Conservation (phyloP, 768 basidiomycete genomes). For the Sporobolomyces pararoseus region DNA sequence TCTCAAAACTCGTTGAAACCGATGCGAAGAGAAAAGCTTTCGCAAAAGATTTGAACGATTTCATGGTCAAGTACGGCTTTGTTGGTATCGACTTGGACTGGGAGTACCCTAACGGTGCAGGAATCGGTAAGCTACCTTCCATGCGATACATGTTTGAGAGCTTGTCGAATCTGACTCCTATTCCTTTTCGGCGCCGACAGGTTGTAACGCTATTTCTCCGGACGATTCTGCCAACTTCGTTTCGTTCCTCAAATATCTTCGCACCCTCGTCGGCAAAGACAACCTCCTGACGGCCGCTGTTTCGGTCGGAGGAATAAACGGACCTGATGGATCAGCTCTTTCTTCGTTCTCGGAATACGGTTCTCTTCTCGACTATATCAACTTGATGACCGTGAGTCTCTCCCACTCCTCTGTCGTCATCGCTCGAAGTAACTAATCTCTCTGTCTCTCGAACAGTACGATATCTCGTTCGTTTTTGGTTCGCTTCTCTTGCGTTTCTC, state of each 20-base stretch:
- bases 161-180: too few species aligned
- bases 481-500: constrained; percentile 14
- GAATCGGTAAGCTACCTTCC: constrained; percentile 7
- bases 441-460: constrained; percentile 58
- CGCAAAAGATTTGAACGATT: constrained; percentile 58
- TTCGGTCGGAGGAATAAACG: constrained; percentile 67
- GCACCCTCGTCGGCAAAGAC: constrained; percentile 57
- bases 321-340: constrained; percentile 60
- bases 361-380: constrained; percentile 69
- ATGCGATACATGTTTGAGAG: background rate
- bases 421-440: background rate
- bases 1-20: constrained; percentile 66
- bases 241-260: constrained; percentile 65
- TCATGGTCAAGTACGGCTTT: constrained; percentile 60
- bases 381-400: constrained; percentile 66
- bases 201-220: constrained; percentile 58
- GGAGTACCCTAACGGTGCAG: constrained; percentile 70
- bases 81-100: constrained; percentile 79
- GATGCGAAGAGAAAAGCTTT: constrained; percentile 57
- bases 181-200: constrained; percentile 14
- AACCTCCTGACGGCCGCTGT: constrained; percentile 75
- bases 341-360: constrained; percentile 66
- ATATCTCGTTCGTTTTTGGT: constrained; percentile 66
- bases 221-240: constrained; percentile 71
- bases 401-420: background rate